These are phyloP conservation scores for Lonicera japonica DNA, from an alignment of 129 eudicot species.

Conservation along the genomic window DNA sequence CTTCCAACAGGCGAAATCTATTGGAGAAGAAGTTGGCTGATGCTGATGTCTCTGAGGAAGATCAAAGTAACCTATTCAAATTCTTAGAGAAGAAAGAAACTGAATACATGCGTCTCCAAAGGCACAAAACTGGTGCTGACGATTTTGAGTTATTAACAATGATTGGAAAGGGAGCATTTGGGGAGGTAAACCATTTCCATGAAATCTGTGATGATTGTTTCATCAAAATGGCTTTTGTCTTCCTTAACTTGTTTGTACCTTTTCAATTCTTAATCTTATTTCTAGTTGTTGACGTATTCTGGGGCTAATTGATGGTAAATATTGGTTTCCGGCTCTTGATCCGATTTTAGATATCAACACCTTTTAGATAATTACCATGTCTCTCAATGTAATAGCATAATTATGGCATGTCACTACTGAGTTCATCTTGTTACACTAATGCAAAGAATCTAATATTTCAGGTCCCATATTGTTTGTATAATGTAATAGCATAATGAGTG, in stretches of 20 bases:
- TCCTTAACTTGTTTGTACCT: neutral
- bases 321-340: no score
- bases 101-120: constrained; percentile 93
- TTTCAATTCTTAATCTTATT: neutral
- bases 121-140: constrained; percentile 93
- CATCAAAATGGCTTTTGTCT: neutral
- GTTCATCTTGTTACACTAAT: no score
- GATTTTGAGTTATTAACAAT: constrained; percentile 88
- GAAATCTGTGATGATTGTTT: neutral
- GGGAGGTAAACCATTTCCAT: constrained; percentile 49
- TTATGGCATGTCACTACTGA: no score
- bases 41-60: constrained; percentile 95
- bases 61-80: constrained; percentile 74
- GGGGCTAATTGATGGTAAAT: no score
- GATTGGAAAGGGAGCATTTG: constrained; percentile 97
- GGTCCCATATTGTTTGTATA: no score
- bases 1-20: constrained; percentile 47
- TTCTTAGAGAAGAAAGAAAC: constrained; percentile 90
- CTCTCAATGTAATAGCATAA: no score
- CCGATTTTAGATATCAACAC: no score
- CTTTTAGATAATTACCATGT: no score
- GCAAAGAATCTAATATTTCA: no score
- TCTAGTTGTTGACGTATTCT: no score
- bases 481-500: no score
- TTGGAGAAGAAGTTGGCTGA: constrained; percentile 85